Conservation (phyloP, 2,329 filamentous ascomycete species). For the Coniochaeta prunicola region DNA sequence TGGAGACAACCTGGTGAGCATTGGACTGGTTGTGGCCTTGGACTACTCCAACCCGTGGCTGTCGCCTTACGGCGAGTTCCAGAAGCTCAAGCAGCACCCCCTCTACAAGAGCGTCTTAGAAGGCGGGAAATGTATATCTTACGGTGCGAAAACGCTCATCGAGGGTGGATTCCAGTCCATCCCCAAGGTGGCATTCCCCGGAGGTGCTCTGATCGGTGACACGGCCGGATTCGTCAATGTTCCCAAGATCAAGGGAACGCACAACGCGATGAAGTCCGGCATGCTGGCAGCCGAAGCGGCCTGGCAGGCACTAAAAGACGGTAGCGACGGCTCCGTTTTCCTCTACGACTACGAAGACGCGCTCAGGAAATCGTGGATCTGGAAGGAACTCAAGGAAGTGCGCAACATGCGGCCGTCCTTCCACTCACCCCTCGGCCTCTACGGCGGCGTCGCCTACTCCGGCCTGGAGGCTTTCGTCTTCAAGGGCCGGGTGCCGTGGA, state of each 20-base stretch:
- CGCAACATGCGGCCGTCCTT: conserved; percentile 98
- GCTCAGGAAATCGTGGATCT: conserved; percentile 79
- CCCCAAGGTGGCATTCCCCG: conserved; percentile 92
- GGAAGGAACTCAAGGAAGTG: conserved; percentile 90
- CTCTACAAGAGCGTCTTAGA: conserved; percentile 80
- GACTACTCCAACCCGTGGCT: conserved; percentile 97
- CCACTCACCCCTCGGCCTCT: conserved; percentile 77
- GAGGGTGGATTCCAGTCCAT: conserved; percentile 98
- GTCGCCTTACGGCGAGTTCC: conserved; percentile 92
- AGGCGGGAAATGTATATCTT: conserved; percentile 95
- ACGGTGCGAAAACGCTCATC: conserved; percentile 82
- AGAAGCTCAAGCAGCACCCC: conserved; percentile 98
- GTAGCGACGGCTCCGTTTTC: conserved; percentile 67
- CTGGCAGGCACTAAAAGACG: conserved; percentile 61
- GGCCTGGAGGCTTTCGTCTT: conserved; percentile 85
- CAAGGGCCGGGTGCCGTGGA: conserved; percentile 85
- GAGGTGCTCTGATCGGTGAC: conserved; percentile 90
- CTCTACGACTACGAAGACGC: conserved; percentile 90
- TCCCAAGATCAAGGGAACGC: conserved; percentile 96
- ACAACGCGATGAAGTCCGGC: conserved; percentile 95
- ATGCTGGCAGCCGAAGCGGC: conserved; percentile 94
- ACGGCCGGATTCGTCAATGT: conserved; percentile 96
- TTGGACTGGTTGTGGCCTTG: conserved; percentile 86
- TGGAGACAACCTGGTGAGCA: conserved; percentile 88
- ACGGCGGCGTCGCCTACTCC: conserved; percentile 87